phyloP scores from a whole-genome alignment of 2,329 filamentous ascomycete species.

The Neospermospora avenae region DNA sequence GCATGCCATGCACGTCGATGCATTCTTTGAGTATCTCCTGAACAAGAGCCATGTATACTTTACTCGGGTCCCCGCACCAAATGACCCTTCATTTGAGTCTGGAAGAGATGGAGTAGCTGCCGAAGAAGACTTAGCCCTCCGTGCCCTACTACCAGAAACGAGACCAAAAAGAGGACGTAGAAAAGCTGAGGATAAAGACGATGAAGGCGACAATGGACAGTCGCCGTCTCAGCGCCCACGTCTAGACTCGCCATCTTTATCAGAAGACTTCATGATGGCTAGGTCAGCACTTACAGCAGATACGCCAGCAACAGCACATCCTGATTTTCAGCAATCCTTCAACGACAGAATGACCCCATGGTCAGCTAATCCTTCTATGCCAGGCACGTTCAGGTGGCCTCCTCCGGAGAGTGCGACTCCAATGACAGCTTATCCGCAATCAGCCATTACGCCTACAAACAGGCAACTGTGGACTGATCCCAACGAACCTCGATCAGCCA shows the following conservation, averaged over 20 bases:
- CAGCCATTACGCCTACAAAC: slow-evolving; percentile 65
- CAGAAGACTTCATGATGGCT: slow-evolving; percentile 39
- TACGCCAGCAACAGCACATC: slow-evolving; percentile 41
- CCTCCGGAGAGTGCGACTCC: slow-evolving; percentile 55
- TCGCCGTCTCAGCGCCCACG: slow-evolving; percentile 59
- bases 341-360: slow-evolving; percentile 28
- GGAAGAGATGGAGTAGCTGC: slow-evolving; percentile 77
- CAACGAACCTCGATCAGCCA: slow-evolving; percentile 67
- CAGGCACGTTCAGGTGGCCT: slow-evolving; percentile 36
- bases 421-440: slow-evolving; percentile 69
- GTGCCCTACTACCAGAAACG: slow-evolving; percentile 77
- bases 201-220: slow-evolving; percentile 50
- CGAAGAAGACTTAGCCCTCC: slow-evolving; percentile 84
- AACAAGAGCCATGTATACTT: slow-evolving; percentile 78
- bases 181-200: slow-evolving; percentile 55
- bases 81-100: slow-evolving; percentile 59
- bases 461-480: slow-evolving; percentile 39
- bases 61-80: slow-evolving; percentile 65
- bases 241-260: slow-evolving; percentile 49
- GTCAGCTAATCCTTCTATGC: slow-evolving; percentile 29
- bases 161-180: slow-evolving; percentile 60
- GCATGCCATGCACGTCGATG: slow-evolving; percentile 92
- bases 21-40: slow-evolving; percentile 88
- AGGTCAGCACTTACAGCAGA: slow-evolving; percentile 37
- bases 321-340: slow-evolving; percentile 27